A percentile compares a stretch with the other conserved stretches of the same genome.
Evolutionary conservation across 495 filamentous ascomycete species (phyloP).

Genomic region (Margaritispora aquatica): DNA sequence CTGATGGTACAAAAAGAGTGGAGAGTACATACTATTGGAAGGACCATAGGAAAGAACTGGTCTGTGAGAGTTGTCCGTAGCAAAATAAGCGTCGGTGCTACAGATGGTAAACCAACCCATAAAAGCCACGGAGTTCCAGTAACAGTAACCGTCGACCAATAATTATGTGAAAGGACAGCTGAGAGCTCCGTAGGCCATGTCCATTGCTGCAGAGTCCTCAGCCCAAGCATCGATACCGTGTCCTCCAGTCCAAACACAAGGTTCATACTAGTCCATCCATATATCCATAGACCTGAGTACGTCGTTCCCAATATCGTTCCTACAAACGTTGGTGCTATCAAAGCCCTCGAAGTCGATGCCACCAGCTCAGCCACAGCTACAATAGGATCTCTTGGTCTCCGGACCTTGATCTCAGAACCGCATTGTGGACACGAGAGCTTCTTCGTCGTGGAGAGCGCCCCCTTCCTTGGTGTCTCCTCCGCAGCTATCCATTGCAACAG

Average conservation of each 20-base stretch:
- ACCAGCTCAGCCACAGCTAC: constrained; percentile 52
- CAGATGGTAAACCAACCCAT: constrained; percentile 52
- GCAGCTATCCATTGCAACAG: constrained; percentile 87
- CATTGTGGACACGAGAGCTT: constrained; percentile 77
- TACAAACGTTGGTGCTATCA: constrained; percentile 11
- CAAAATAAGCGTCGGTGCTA: constrained; percentile 53
- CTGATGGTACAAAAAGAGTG: neutral
- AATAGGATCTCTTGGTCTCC: constrained; percentile 61
- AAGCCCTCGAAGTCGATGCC: constrained; percentile 24
- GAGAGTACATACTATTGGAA: constrained; percentile 32
- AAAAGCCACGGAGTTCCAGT: neutral
- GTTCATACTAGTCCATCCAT: constrained; percentile 54
- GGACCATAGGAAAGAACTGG: constrained; percentile 52
- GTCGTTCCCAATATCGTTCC: constrained; percentile 16
- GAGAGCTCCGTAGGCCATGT: neutral
- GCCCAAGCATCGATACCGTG: constrained; percentile 35
- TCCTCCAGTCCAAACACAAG: constrained; percentile 59
- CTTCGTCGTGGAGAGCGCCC: constrained; percentile 37
- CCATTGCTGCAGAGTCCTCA: neutral
- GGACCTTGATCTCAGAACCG: constrained; percentile 70
- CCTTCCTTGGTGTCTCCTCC: constrained; percentile 56
- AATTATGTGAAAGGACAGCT: neutral
- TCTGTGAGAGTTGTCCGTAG: constrained; percentile 54
- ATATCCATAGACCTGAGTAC: constrained; percentile 46
- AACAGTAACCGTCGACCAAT: neutral